Percentiles rank a stretch among this genome's conserved stretches.
phyloP scores from a whole-genome alignment of 2,329 filamentous ascomycete species.

The Parafenestella ontariensis region DNA sequence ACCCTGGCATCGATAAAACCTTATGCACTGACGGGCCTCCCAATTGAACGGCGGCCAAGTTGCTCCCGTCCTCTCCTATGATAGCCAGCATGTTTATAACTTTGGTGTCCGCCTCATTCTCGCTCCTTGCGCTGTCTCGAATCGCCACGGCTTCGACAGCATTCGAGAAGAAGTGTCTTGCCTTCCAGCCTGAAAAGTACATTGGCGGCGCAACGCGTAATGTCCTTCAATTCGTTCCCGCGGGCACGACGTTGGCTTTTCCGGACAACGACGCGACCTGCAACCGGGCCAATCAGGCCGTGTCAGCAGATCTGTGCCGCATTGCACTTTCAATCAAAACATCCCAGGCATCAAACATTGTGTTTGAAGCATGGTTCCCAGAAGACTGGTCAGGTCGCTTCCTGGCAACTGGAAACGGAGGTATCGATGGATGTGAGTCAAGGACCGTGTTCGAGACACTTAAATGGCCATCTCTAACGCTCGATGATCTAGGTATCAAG shows the following conservation, averaged over 20 bases:
- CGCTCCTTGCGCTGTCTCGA: conserved; percentile 4
- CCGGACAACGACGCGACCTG: conserved; percentile 50
- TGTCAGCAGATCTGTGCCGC: conserved; percentile 51
- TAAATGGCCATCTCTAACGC: background rate
- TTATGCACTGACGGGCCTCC: no score
- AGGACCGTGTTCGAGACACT: background rate
- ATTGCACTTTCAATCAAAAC: conserved; percentile 53
- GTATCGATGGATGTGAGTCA: conserved; percentile 50
- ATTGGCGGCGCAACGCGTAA: conserved; percentile 23
- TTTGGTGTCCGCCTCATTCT: conserved; percentile 1
- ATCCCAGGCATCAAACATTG: conserved; percentile 51
- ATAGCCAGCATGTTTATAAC: conserved; percentile 7
- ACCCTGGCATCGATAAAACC: background rate
- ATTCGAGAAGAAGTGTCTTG: conserved; percentile 26
- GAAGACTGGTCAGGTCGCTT: conserved; percentile 50
- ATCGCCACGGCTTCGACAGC: background rate
- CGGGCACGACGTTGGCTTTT: conserved; percentile 49
- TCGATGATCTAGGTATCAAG: conserved; percentile 43
- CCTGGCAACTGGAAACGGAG: conserved; percentile 51
- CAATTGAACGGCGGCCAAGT: background rate
- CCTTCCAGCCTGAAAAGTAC: conserved; percentile 25
- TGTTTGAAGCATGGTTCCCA: conserved; percentile 49
- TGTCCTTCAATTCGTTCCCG: conserved; percentile 42
- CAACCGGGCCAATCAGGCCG: conserved; percentile 40
- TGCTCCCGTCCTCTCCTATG: no score